A percentile compares a stretch with the other conserved stretches of the same genome.
Evolutionary conservation across 2,329 filamentous ascomycete genomes (phyloP).

Genomic region (Kalmusia sp.): DNA sequence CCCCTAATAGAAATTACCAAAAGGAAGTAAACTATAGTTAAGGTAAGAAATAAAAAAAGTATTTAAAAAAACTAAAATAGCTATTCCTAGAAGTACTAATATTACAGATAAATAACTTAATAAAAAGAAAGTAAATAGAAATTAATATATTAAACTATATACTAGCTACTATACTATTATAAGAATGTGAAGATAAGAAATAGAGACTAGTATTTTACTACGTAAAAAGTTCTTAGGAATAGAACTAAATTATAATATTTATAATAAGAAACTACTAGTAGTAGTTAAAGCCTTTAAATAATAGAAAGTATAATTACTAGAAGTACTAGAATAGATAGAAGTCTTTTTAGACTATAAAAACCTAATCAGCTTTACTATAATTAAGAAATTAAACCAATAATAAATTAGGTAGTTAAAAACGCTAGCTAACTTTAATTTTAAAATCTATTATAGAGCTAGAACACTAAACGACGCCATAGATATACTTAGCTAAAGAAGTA

Average conservation of each 20-base stretch:
- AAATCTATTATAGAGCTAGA: too few relatives aligned
- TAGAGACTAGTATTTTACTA: slow-evolving; percentile 26
- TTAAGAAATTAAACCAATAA: too few relatives aligned
- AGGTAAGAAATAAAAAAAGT: too few relatives aligned
- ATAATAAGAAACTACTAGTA: slow-evolving; percentile 15
- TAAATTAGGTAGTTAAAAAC: neutral
- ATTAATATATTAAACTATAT: too few relatives aligned
- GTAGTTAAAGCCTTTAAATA: neutral
- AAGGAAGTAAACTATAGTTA: too few relatives aligned
- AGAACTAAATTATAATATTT: slow-evolving; percentile 21
- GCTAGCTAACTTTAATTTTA: neutral
- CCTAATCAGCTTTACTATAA: neutral
- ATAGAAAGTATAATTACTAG: neutral
- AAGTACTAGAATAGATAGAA: neutral
- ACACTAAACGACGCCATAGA: neutral
- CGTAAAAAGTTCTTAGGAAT: slow-evolving; percentile 16
- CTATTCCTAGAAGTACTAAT: too few relatives aligned
- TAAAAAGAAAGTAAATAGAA: too few relatives aligned
- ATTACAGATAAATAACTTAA: too few relatives aligned
- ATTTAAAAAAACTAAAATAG: too few relatives aligned
- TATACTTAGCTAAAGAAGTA: too few relatives aligned
- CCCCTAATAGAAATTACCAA: too few relatives aligned
- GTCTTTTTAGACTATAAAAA: neutral
- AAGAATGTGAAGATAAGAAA: slow-evolving; percentile 24
- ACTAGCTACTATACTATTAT: too few relatives aligned